phyloP scores from a whole-genome alignment of 2,329 filamentous ascomycete genomes.

The Didymella segeticola region DNA sequence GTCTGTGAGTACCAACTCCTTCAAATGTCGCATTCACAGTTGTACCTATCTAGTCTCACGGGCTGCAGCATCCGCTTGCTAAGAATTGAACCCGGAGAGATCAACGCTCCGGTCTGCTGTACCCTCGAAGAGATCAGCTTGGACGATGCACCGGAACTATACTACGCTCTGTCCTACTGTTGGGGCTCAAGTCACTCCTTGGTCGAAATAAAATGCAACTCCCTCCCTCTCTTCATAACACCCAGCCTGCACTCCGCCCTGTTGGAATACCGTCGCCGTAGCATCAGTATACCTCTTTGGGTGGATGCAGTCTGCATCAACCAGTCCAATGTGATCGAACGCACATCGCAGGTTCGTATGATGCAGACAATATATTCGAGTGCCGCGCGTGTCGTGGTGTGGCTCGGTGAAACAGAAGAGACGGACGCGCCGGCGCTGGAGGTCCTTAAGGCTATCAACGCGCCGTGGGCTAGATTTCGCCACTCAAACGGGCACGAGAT shows the following conservation, averaged over 20 bases:
- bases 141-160: not conserved
- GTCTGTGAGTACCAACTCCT: too few relatives aligned
- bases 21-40: too few relatives aligned
- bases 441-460: not conserved
- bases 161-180: not conserved
- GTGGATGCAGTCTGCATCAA: conserved; percentile 10
- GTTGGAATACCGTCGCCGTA: not conserved
- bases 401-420: conserved; percentile 5
- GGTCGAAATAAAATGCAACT: not conserved
- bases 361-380: conserved; percentile 8
- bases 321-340: not conserved
- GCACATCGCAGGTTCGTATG: conserved; percentile 10
- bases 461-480: conserved; percentile 1
- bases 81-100: not conserved
- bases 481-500: not conserved
- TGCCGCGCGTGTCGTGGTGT: conserved; percentile 2
- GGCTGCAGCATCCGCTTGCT: not conserved
- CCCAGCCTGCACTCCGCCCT: not conserved
- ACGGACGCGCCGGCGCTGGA: not conserved
- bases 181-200: not conserved
- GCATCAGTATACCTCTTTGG: not conserved
- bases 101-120: not conserved
- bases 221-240: not conserved
- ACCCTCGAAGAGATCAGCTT: not conserved
- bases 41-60: too few relatives aligned